Evolutionary conservation across 202 grass and related monocot genomes (phyloP).

Genomic region (Zizania palustris): DNA sequence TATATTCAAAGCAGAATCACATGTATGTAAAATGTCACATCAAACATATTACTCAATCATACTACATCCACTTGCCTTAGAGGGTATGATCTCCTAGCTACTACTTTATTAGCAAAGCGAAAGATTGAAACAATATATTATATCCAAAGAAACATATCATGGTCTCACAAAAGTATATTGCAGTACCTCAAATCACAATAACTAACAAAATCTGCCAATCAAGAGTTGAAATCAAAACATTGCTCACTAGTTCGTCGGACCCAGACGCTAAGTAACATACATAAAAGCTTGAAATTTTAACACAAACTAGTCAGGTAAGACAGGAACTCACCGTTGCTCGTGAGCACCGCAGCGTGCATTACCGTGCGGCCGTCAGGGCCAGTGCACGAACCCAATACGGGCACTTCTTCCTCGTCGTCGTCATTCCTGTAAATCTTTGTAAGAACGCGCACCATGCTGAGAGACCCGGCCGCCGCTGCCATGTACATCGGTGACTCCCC

Average conservation of each 20-base stretch:
- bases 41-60: constrained; percentile 17
- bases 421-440: constrained; percentile 15
- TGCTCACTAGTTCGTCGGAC: neutral
- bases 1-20: neutral
- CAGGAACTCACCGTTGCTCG: constrained; percentile 46
- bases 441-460: constrained; percentile 47
- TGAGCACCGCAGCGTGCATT: constrained; percentile 52
- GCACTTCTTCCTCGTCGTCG: constrained; percentile 27
- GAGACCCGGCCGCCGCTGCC: constrained; percentile 48
- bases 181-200: constrained; percentile 11
- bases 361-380: constrained; percentile 45
- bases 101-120: too few relatives aligned
- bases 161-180: neutral
- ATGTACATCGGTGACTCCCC: constrained; percentile 54
- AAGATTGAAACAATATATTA: too few relatives aligned
- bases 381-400: constrained; percentile 19
- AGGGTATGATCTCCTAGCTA: neutral
- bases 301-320: neutral
- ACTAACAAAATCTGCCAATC: neutral
- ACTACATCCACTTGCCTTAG: constrained; percentile 22
- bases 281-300: constrained; percentile 5
- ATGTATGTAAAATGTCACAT: constrained; percentile 1
- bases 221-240: neutral
- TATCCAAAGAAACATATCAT: neutral
- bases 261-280: neutral